Evolutionary conservation across 2,329 filamentous ascomycete genomes (phyloP).

Genomic region (Xylaria multiplex): DNA sequence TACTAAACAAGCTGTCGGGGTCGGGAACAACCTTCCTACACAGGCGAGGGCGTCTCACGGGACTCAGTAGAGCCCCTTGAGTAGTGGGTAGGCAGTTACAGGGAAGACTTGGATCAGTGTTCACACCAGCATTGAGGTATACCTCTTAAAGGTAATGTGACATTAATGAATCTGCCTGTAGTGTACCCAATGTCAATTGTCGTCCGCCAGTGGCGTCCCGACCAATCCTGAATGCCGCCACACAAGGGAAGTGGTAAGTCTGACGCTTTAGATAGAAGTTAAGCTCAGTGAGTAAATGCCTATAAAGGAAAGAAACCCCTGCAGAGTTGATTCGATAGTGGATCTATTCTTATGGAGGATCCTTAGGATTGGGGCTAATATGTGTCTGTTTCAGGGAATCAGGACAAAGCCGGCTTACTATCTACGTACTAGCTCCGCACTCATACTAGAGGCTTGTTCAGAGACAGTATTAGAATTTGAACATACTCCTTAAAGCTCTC

Average conservation of each 20-base stretch:
- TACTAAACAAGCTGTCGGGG: background rate
- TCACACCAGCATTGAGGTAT: background rate
- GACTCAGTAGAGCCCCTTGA: background rate
- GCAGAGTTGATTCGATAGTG: conserved; percentile 6
- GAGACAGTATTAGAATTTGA: background rate
- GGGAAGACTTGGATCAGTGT: background rate
- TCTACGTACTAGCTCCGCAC: no score
- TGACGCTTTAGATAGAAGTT: conserved; percentile 3
- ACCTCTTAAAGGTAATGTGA: conserved; percentile 23
- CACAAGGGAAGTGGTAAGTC: conserved; percentile 12
- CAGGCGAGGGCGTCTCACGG: background rate
- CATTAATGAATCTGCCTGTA: background rate
- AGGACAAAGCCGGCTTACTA: background rate
- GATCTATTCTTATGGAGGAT: conserved; percentile 18
- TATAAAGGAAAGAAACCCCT: conserved; percentile 27
- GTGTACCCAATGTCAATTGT: background rate
- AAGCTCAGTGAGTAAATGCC: conserved; percentile 23
- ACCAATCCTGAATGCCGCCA: conserved; percentile 10
- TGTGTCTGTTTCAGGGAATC: conserved; percentile 9
- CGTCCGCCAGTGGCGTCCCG: conserved; percentile 1
- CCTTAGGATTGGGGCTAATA: conserved; percentile 18
- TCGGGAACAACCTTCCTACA: conserved; percentile 16
- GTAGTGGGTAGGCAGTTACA: background rate
- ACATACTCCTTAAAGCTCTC: background rate
- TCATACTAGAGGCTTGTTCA: background rate